Evolutionary conservation across 106 monocot species (phyloP).

Genomic region (Dactylorhiza incarnata): DNA sequence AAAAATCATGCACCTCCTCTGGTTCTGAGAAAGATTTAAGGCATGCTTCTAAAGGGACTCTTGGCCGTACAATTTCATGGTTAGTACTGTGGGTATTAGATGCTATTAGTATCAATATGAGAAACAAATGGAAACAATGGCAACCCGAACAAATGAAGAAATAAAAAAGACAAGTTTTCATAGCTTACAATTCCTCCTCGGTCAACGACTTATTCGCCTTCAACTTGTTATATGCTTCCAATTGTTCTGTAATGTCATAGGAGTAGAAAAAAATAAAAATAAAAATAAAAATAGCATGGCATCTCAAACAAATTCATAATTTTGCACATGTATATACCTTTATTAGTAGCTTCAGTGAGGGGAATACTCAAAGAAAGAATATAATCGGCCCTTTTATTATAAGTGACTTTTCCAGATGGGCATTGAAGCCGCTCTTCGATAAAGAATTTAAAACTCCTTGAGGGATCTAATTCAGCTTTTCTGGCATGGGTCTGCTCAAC

Average conservation of each 20-base stretch:
- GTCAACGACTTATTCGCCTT: constrained; percentile 40
- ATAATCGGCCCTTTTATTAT: constrained; percentile 82
- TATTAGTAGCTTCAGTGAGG: constrained; percentile 63
- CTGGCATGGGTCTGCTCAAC: constrained; percentile 65
- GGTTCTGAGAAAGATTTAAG: constrained; percentile 75
- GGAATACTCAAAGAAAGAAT: constrained; percentile 93
- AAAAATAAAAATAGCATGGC: not conserved
- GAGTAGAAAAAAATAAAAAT: not conserved
- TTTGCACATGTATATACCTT: constrained; percentile 33
- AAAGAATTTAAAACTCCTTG: constrained; percentile 71
- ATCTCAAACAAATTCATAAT: constrained; percentile 5
- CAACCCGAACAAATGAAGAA: not conserved
- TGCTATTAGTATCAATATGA: not conserved
- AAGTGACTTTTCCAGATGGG: constrained; percentile 90
- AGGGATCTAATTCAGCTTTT: constrained; percentile 65
- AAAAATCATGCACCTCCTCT: constrained; percentile 85
- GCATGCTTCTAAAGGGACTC: constrained; percentile 90
- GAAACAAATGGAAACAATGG: not conserved
- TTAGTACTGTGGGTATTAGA: constrained; percentile 24
- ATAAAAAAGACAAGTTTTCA: not conserved
- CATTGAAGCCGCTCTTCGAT: constrained; percentile 87
- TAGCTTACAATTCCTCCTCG: constrained; percentile 58
- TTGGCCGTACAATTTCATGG: constrained; percentile 82
- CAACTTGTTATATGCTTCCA: constrained; percentile 63
- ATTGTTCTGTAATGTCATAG: constrained; percentile 49